Evolutionary conservation across 176 grass and related monocot species (phyloP), one percentile per base, ranked within the genome.

Genomic region (Zea luxurians): DNA sequence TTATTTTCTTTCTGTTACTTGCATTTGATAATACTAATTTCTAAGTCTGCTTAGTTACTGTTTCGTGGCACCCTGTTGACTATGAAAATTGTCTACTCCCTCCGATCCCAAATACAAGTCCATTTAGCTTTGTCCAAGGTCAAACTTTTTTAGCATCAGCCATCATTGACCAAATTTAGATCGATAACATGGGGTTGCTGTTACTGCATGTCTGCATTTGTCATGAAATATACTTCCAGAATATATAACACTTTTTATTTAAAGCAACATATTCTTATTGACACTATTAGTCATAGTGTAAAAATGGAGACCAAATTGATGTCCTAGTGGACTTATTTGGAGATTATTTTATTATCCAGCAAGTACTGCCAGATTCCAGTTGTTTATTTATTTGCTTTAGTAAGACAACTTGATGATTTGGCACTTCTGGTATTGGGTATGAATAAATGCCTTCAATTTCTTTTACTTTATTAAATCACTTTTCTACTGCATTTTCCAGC

Each of bases 31-130:
- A 68, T 62, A 54, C 4, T 63, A 8, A 41, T 50, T 2, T 54
- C 10, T 73, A 17, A 13, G 35, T 17, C 10, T 78, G 50, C 7
- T 66, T 78, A 49, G 40, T 72, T 78, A 44, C 40, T 67, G 20
- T 44, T 48, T 21, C 8, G 27, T 42, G n/a, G 13, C 48, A 11
- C 20, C 4, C 8, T 68, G 10, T 64, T 4, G 46, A 37, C 17
- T 8, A 17, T 41, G 57, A 61, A 74, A 75, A 53, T 0, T 13
- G 15, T 27, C 60, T 79, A 52, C 16, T 45, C 48, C 65, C 47
- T 58, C 34, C n/a, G 59, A 67, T 20, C 50, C 18, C 47, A 73
- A 20, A 58, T 58, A 59, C 21, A 21, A 59, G 1, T 59, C 8
- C 55, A 21, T 59, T 55, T 21, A 59, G 3, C 18, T 59, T 59